These are phyloP conservation scores for Mycosphaerella sp. DNA, from an alignment of 2,329 filamentous ascomycete species.

Conservation along the genomic window DNA sequence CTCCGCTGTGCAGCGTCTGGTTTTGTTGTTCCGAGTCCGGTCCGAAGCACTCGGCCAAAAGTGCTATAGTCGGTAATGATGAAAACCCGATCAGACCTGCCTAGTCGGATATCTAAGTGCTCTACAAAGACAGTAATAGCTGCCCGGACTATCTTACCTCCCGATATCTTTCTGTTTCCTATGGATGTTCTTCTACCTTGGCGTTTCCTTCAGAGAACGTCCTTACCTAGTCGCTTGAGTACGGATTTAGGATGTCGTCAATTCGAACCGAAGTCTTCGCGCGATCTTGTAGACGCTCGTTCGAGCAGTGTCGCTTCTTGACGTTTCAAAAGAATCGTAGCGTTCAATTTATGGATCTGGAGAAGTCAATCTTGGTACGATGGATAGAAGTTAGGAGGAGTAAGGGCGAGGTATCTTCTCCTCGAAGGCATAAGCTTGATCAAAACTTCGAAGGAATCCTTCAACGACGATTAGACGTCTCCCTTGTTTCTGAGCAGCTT, in stretches of 20 bases:
- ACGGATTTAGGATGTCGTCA: neutral
- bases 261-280: neutral
- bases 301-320: neutral
- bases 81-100: too few relatives aligned
- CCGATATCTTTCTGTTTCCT: too few relatives aligned
- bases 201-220: neutral
- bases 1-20: too few relatives aligned
- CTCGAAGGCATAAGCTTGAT: neutral
- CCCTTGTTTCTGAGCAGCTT: neutral
- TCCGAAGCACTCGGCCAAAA: too few relatives aligned
- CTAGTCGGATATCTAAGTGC: too few relatives aligned
- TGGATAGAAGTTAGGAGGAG: neutral
- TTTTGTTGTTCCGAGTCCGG: too few relatives aligned
- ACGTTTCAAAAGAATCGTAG: neutral
- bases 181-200: too few relatives aligned
- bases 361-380: neutral
- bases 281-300: neutral
- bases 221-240: neutral
- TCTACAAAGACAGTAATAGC: too few relatives aligned
- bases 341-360: neutral
- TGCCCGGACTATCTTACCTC: too few relatives aligned
- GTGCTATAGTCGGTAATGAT: too few relatives aligned
- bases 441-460: neutral
- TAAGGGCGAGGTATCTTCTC: neutral
- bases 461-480: neutral